Evolutionary conservation across 225 moss, liverwort and hornwort species (phyloP), one percentile per base, ranked within the genome.

Genomic region (Bryoerythrophyllum caledonicum): DNA sequence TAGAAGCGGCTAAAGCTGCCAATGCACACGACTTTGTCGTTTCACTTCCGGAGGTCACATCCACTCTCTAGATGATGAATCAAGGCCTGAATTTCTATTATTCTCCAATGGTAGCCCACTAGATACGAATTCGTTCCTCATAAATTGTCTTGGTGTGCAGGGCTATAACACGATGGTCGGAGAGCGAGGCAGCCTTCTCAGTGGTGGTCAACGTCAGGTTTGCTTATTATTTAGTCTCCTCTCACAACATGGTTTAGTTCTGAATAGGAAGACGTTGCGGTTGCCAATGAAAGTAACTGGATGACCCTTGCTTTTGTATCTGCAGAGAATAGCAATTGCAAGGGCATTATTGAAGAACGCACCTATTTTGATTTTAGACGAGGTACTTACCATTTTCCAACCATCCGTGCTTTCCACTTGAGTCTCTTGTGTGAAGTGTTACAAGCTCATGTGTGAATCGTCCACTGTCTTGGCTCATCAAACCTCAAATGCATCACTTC

Each of bases 161-260:
- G 95, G 99, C 21, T 99, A 99, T 75, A 44, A 91, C 73, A 99
- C 99, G 15, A 66, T 90, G 83, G 99, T 99, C 12, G 99, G 99
- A 72, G 99, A 99, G 81, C 89, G 99, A 79, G 99, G 99, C 75
- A 87, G 99, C 60, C 91, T 99, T 74, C 87, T 99, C 40, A 99
- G 99, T 86, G 99, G 99, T 68, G 99, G 99, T 56, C 99, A 99
- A 85, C 91, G 99, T 14, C 94, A 97, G 91, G 96, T 97, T 32
- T 71, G 62, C 52, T 15, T 9, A 32, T 37, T 19, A 34, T 35
- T 13, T 1, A 37, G 44, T 24, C 46, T 52, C 28, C 26, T 63
- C 37, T 25, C 1, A 17, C 3, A 58, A 15, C 4, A 21, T 60
- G 51, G 17, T n/a, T n/a, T n/a, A n/a, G n/a, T n/a, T n/a, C n/a